Conservation (phyloP, 2,329 filamentous ascomycete genomes). For the Myotisia sp. region DNA sequence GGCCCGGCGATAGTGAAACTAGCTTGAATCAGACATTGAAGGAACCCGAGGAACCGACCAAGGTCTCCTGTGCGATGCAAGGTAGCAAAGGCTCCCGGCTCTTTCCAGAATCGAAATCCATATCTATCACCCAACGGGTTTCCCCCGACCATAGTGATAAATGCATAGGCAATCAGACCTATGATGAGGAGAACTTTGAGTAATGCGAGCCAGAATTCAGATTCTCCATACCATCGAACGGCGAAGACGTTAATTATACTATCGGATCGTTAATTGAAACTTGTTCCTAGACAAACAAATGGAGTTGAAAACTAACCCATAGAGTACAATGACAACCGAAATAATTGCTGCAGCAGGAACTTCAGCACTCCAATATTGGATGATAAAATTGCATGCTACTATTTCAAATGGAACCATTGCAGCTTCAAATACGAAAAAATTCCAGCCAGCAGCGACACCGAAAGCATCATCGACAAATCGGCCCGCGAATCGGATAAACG, state of each 20-base stretch:
- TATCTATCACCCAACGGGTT: conserved; percentile 59
- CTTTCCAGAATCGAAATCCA: conserved; percentile 55
- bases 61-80: conserved; percentile 50
- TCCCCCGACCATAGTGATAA: conserved; percentile 69
- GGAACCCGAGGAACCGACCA: conserved; percentile 61
- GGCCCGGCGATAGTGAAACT: conserved; percentile 54
- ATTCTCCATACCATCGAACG: conserved; percentile 61
- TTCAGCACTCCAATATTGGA: conserved; percentile 36
- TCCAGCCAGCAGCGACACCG: conserved; percentile 35
- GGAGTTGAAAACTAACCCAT: conserved; percentile 22
- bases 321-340: conserved; percentile 32
- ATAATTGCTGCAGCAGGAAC: conserved; percentile 35
- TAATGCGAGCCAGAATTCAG: conserved; percentile 60
- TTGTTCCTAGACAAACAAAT: background rate
- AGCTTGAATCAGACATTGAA: conserved; percentile 59
- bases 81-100: conserved; percentile 56
- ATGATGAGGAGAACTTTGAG: conserved; percentile 60
- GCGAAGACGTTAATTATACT: conserved; percentile 54
- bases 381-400: conserved; percentile 36
- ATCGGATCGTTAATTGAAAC: background rate
- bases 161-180: conserved; percentile 60
- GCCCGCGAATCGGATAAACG: conserved; percentile 34
- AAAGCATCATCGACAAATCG: conserved; percentile 37
- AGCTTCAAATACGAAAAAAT: conserved; percentile 40
- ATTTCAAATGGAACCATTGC: conserved; percentile 40